Evolutionary conservation across 148 eudicot species (phyloP).

Genomic region (Vaccinium corymbosum): DNA sequence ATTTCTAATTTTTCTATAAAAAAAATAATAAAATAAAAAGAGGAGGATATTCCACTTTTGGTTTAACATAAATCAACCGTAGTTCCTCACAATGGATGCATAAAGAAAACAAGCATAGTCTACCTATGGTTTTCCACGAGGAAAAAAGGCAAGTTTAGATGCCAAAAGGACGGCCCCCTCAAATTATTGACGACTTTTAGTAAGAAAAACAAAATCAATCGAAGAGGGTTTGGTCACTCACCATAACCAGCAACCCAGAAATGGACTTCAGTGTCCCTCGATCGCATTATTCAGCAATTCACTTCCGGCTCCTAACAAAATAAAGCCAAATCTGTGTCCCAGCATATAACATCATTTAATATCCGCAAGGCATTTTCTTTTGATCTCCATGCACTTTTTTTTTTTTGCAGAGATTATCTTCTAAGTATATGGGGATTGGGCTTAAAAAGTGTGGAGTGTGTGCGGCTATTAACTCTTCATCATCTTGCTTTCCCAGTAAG

Average conservation of each 20-base stretch:
- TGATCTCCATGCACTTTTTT: background rate
- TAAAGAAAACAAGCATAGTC: background rate
- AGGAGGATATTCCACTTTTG: background rate
- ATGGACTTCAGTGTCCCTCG: background rate
- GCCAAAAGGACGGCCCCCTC: background rate
- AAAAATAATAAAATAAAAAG: background rate
- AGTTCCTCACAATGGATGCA: background rate
- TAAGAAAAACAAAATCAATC: background rate
- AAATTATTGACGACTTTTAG: background rate
- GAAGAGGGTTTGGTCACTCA: background rate
- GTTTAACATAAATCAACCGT: background rate
- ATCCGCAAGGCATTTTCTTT: background rate
- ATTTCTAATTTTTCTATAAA: background rate
- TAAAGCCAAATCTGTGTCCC: background rate
- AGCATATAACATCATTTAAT: background rate
- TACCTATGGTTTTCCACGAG: background rate
- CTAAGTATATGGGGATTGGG: constrained; percentile 55
- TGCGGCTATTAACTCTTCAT: constrained; percentile 53
- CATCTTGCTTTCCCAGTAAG: constrained; percentile 64
- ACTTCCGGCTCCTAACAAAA: background rate
- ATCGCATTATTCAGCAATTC: background rate
- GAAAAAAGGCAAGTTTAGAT: background rate
- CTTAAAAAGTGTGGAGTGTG: constrained; percentile 60
- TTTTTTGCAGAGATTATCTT: constrained; percentile 45
- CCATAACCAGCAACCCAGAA: background rate